A percentile compares a stretch with the other conserved stretches of the same genome.
phyloP scores from a whole-genome alignment of 2,329 filamentous ascomycete species.

The Verticillium albo-atrum region DNA sequence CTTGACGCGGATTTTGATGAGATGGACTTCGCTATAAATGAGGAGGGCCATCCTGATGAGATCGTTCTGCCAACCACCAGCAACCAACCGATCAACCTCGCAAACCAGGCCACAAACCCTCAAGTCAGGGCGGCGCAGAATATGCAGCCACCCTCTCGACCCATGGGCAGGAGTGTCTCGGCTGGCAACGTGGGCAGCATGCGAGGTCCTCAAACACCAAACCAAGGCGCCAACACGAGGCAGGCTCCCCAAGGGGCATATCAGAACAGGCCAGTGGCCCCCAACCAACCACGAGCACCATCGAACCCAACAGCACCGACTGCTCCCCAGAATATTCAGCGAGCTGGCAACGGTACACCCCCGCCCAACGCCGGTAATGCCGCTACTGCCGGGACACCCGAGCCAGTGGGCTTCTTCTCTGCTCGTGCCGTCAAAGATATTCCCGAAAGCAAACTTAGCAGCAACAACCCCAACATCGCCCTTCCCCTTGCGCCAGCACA shows the following conservation, averaged over 20 bases:
- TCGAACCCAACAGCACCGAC: slow-evolving; percentile 10
- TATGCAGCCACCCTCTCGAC: slow-evolving; percentile 34
- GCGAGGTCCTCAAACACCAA: slow-evolving; percentile 29
- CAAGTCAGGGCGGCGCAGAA: slow-evolving; percentile 12
- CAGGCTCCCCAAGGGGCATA: slow-evolving; percentile 12
- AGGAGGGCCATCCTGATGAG: slow-evolving; percentile 73
- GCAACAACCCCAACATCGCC: slow-evolving; percentile 32
- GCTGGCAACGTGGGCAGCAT: slow-evolving; percentile 21
- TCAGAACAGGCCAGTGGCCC: slow-evolving; percentile 14
- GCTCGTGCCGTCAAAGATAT: slow-evolving; percentile 59
- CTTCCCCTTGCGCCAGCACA: slow-evolving; percentile 33
- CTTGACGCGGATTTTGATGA: slow-evolving; percentile 64
- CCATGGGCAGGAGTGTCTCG: slow-evolving; percentile 23
- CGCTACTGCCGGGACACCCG: slow-evolving; percentile 18
- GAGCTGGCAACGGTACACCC: slow-evolving; percentile 12
- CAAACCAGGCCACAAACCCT: not conserved
- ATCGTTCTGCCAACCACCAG: slow-evolving; percentile 44
- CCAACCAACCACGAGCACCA: slow-evolving; percentile 15
- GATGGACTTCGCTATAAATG: slow-evolving; percentile 66
- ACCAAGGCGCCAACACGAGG: slow-evolving; percentile 20
- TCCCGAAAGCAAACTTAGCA: slow-evolving; percentile 37
- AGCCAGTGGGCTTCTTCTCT: slow-evolving; percentile 63
- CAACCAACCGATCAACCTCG: slow-evolving; percentile 17
- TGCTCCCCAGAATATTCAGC: slow-evolving; percentile 5
- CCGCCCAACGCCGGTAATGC: slow-evolving; percentile 16